Conservation (phyloP, 2,329 filamentous ascomycete species). For the Fusarium irregulare region DNA sequence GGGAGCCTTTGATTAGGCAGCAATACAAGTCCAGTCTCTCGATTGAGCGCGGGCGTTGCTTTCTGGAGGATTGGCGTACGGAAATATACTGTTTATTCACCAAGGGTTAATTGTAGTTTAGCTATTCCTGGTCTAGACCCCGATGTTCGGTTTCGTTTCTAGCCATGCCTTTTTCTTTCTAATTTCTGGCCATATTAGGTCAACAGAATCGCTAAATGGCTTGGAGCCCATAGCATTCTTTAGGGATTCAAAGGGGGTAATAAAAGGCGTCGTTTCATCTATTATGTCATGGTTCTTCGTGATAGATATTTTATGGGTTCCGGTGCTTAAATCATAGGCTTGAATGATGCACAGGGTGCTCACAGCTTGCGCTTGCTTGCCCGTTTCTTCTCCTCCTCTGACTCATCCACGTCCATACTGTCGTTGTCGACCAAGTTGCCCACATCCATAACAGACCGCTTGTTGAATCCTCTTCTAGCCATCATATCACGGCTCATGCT, state of each 20-base stretch:
- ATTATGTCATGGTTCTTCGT: slow-evolving; percentile 47
- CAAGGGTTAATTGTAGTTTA: slow-evolving; percentile 45
- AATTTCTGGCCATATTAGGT: slow-evolving; percentile 25
- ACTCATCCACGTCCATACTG: slow-evolving; percentile 68
- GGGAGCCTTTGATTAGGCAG: slow-evolving; percentile 37
- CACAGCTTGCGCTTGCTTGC: slow-evolving; percentile 66
- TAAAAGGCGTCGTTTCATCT: slow-evolving; percentile 44
- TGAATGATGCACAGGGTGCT: not conserved
- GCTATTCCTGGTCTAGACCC: slow-evolving; percentile 33
- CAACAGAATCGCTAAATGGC: slow-evolving; percentile 11
- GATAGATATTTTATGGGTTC: slow-evolving; percentile 37
- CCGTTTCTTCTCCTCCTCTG: slow-evolving; percentile 63
- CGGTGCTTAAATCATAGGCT: not conserved
- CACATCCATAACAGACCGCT: slow-evolving; percentile 57
- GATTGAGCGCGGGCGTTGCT: slow-evolving; percentile 29
- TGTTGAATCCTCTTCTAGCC: slow-evolving; percentile 45
- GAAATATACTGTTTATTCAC: slow-evolving; percentile 41
- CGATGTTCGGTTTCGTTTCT: slow-evolving; percentile 31
- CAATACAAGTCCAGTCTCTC: slow-evolving; percentile 30
- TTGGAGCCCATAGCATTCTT: slow-evolving; percentile 24
- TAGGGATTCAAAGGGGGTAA: slow-evolving; percentile 32
- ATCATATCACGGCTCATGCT: slow-evolving; percentile 42
- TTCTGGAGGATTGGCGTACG: slow-evolving; percentile 43
- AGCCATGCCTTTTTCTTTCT: slow-evolving; percentile 31
- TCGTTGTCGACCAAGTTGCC: slow-evolving; percentile 58